A percentile compares a stretch with the other conserved stretches of the same genome.
Evolutionary conservation across 345 rosid genomes (phyloP).

Genomic region (Heritiera littoralis): DNA sequence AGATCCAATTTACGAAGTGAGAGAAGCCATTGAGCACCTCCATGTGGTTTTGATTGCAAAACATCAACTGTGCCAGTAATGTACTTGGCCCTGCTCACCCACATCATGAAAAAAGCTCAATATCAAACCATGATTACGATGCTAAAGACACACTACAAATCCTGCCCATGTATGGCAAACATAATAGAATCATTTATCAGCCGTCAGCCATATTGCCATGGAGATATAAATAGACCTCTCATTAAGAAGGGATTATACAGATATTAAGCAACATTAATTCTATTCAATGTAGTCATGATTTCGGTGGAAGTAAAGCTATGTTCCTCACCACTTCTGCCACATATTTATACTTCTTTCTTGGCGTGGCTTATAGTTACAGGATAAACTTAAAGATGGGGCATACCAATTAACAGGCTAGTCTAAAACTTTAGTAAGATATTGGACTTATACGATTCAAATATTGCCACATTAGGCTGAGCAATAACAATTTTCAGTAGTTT

Average conservation of each 20-base stretch:
- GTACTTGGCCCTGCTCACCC: conserved; percentile 76
- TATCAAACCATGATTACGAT: neutral
- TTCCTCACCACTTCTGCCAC: neutral
- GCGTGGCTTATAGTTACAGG: neutral
- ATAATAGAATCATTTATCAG: neutral
- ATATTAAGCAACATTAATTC: neutral
- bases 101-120: conserved; percentile 16
- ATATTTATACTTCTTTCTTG: neutral
- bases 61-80: conserved; percentile 64
- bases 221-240: neutral
- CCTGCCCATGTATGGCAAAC: neutral
- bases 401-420: neutral
- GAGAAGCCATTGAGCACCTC: conserved; percentile 79
- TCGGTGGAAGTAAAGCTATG: neutral
- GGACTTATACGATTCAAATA: neutral
- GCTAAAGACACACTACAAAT: neutral
- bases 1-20: conserved; percentile 75
- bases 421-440: neutral
- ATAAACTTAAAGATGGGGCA: neutral
- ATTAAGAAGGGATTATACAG: neutral
- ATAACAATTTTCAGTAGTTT: neutral
- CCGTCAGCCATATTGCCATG: neutral
- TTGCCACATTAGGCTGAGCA: neutral
- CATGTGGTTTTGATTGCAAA: conserved; percentile 70
- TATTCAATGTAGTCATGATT: neutral